phyloP scores from a whole-genome alignment of 2,329 filamentous ascomycete species.

The Fusarium caatingaense region DNA sequence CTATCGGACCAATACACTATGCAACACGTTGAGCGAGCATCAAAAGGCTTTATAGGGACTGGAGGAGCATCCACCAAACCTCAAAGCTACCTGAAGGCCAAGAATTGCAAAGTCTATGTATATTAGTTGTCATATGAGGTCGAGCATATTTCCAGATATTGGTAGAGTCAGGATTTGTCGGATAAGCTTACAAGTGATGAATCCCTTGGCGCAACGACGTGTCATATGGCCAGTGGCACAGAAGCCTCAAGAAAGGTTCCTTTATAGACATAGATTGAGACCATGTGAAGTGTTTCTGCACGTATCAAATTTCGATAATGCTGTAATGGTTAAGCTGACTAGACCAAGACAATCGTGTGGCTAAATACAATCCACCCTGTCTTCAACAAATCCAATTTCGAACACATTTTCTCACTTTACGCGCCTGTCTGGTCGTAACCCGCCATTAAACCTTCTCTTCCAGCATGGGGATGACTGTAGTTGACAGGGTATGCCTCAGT shows the following conservation, averaged over 20 bases:
- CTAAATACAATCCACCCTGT: no score
- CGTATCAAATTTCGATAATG: accelerated
- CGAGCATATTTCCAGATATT: neutral
- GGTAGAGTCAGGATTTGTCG: neutral
- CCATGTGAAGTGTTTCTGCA: accelerated
- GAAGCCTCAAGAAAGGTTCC: accelerated
- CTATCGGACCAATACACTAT: no score
- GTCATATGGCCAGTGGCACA: neutral
- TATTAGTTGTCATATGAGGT: neutral
- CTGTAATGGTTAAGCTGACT: neutral
- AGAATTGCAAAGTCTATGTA: neutral
- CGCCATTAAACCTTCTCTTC: neutral
- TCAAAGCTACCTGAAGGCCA: neutral
- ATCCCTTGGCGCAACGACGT: neutral
- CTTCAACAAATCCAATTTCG: neutral
- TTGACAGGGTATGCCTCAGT: neutral
- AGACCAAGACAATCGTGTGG: neutral
- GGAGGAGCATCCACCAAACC: neutral
- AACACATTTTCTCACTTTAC: accelerated
- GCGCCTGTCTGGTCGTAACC: neutral
- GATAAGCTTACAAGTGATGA: neutral
- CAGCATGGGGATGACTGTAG: neutral
- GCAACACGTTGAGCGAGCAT: no score
- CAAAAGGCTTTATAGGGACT: neutral
- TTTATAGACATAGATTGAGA: neutral